phyloP scores from a whole-genome alignment of 257 asterid genomes.

The Nicotiana tomentosiformis region DNA sequence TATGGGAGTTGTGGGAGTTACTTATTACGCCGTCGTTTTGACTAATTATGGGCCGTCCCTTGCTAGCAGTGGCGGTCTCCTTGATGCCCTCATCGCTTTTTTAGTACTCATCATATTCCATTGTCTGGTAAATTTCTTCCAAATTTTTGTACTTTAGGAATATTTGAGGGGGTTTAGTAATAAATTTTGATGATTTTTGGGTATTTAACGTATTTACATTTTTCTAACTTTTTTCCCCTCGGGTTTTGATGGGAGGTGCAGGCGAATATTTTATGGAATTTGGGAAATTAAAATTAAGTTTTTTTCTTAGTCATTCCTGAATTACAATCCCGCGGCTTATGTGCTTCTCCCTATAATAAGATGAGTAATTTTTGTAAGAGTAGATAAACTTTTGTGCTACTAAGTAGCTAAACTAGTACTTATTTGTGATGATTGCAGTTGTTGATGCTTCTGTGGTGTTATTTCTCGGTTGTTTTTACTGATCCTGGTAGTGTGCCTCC shows the following conservation, averaged over 20 bases:
- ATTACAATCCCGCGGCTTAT: background rate
- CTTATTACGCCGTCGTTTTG: slow-evolving; percentile 88
- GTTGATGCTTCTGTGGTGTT: slow-evolving; percentile 94
- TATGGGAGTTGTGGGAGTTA: slow-evolving; percentile 84
- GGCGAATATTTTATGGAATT: background rate
- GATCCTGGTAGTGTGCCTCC: slow-evolving; percentile 94
- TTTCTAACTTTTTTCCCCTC: background rate
- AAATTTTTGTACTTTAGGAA: background rate
- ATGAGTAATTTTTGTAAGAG: too few relatives aligned
- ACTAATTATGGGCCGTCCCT: slow-evolving; percentile 76
- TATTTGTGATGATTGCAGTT: slow-evolving; percentile 45
- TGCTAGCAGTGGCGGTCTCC: slow-evolving; percentile 43
- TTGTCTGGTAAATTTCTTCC: slow-evolving; percentile 52
- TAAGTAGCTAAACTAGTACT: background rate
- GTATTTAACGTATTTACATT: background rate
- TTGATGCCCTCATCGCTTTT: slow-evolving; percentile 56
- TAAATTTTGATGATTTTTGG: background rate
- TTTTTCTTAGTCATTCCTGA: background rate
- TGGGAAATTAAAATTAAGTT: background rate
- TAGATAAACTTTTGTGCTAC: too few relatives aligned
- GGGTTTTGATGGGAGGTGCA: background rate
- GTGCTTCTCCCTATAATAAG: background rate
- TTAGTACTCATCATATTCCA: slow-evolving; percentile 72
- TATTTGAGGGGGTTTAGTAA: background rate
- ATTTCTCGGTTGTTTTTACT: slow-evolving; percentile 91